phyloP scores from a whole-genome alignment of 148 eudicot genomes.

The Camellia japonica region DNA sequence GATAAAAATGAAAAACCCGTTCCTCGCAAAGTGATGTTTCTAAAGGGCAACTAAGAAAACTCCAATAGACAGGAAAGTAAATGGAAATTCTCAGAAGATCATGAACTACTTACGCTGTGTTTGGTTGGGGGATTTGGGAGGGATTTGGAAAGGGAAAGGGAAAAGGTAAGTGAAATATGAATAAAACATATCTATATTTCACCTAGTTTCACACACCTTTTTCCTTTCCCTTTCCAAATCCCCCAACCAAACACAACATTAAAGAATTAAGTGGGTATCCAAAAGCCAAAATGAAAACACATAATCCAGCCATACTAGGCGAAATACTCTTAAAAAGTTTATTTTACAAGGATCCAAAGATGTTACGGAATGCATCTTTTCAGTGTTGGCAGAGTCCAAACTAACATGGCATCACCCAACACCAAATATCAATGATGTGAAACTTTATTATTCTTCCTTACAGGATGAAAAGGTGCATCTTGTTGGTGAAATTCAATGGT shows the following conservation, averaged over 20 bases:
- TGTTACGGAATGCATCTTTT: neutral
- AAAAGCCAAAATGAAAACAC: neutral
- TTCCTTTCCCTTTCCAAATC: too few species aligned
- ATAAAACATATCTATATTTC: too few species aligned
- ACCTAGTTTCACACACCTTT: too few species aligned
- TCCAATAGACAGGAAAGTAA: neutral
- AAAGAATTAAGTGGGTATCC: neutral
- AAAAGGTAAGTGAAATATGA: too few species aligned
- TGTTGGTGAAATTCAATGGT: constrained; percentile 77
- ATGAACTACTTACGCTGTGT: neutral
- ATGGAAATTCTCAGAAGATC: neutral
- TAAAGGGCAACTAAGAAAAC: neutral
- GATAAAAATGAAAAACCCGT: neutral
- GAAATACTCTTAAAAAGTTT: constrained; percentile 1
- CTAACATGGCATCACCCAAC: neutral
- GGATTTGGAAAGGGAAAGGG: too few species aligned
- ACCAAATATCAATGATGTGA: neutral
- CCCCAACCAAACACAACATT: too few species aligned
- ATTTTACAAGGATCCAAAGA: neutral
- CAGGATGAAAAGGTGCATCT: constrained; percentile 73
- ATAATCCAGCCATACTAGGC: neutral
- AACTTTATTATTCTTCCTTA: constrained; percentile 47
- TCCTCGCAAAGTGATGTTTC: neutral
- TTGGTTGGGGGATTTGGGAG: too few species aligned
- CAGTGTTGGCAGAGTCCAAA: neutral